Conservation (phyloP, 148 eudicot genomes). For the Camellia lanceoleosa region DNA sequence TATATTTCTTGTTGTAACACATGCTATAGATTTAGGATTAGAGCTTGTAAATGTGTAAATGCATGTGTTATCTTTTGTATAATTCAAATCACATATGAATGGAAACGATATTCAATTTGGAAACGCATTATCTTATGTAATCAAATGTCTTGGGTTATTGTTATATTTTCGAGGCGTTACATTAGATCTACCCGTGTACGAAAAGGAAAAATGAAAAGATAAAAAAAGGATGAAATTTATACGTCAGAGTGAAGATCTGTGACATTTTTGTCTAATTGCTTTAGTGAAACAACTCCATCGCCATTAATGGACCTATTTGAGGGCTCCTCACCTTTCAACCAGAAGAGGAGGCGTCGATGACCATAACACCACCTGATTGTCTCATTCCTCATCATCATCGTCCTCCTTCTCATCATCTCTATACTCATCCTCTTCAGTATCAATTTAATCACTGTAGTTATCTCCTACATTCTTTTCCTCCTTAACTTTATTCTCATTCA, state of each 20-base stretch:
- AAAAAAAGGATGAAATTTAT: neutral
- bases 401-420: neutral
- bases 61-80: no score
- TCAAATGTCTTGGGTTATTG: no score
- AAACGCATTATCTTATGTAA: no score
- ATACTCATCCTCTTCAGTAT: no score
- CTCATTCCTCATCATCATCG: slow-evolving; percentile 1
- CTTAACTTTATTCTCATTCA: neutral
- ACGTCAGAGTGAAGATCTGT: slow-evolving; percentile 22
- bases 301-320: neutral
- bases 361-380: slow-evolving; percentile 45
- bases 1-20: no score
- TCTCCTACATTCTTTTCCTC: neutral
- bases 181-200: neutral
- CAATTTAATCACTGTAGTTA: neutral
- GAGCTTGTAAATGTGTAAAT: no score
- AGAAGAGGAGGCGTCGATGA: neutral
- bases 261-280: slow-evolving; percentile 17
- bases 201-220: neutral
- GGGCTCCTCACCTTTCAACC: slow-evolving; percentile 21
- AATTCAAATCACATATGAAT: no score
- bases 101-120: no score
- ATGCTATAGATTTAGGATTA: no score
- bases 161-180: no score
- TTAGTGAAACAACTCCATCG: slow-evolving; percentile 17